Conservation (phyloP, 1,284 basidiomycete genomes). For the Ustilago trichophora region DNA sequence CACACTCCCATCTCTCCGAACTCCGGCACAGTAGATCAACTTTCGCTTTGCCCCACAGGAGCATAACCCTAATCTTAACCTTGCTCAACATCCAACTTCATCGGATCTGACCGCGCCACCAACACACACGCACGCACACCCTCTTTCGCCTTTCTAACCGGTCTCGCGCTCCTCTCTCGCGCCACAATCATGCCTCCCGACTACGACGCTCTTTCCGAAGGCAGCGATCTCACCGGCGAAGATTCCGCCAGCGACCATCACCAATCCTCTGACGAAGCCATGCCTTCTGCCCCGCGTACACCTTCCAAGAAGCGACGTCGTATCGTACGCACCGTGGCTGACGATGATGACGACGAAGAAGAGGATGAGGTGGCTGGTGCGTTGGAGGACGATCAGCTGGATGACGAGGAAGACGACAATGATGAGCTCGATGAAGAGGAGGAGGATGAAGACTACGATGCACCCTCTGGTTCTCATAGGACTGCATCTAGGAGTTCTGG, state of each 20-base stretch:
- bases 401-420: conserved; percentile 56
- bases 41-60: no score
- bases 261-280: conserved; percentile 17
- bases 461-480: no score
- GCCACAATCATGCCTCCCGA: no score
- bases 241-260: conserved; percentile 4
- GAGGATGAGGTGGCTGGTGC: conserved; percentile 27
- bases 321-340: conserved; percentile 5
- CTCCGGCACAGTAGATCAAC: no score
- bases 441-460: conserved; percentile 59
- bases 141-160: no score
- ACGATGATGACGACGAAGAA: conserved; percentile 32
- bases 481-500: conserved; percentile 2
- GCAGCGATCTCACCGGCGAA: conserved; percentile 37
- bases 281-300: conserved; percentile 22
- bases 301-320: conserved; percentile 37
- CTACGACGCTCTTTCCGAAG: conserved; percentile 40
- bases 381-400: conserved; percentile 27
- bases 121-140: no score
- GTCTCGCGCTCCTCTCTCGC: no score
- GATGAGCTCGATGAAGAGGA: conserved; percentile 48
- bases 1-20: no score
- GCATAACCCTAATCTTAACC: no score
- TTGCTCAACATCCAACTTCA: no score
- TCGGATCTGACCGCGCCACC: no score